Percentiles rank a stretch among this genome's conserved stretches.
Conservation (phyloP, 345 rosid genomes). For the Ricinus communis region DNA sequence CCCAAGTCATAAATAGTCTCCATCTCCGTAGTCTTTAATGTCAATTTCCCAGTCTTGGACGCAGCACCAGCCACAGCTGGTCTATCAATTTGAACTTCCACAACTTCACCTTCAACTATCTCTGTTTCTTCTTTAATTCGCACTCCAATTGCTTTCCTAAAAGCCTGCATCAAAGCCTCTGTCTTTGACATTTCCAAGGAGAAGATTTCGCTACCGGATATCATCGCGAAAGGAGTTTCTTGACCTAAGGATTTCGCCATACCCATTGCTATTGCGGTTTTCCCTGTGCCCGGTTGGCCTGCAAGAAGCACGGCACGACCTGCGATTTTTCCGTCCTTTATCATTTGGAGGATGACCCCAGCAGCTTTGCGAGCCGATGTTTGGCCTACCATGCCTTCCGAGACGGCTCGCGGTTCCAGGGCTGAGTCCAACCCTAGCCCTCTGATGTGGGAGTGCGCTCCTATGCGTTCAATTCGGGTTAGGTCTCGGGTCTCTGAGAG, state of each 20-base stretch:
- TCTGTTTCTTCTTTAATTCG: conserved; percentile 92
- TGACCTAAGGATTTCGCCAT: conserved; percentile 94
- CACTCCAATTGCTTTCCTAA: conserved; percentile 83
- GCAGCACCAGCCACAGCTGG: conserved; percentile 80
- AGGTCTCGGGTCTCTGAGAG: conserved; percentile 76
- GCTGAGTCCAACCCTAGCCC: conserved; percentile 89
- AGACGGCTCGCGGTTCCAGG: conserved; percentile 80
- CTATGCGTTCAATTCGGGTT: conserved; percentile 89
- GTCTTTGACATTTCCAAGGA: conserved; percentile 95
- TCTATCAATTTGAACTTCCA: conserved; percentile 82
- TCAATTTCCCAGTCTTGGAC: conserved; percentile 83
- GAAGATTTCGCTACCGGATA: conserved; percentile 85
- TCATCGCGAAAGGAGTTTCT: conserved; percentile 94
- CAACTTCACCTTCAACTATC: conserved; percentile 90
- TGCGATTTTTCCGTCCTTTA: conserved; percentile 80
- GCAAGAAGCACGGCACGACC: conserved; percentile 89
- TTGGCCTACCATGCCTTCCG: conserved; percentile 94
- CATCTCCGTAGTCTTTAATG: conserved; percentile 96
- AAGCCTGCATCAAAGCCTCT: conserved; percentile 83
- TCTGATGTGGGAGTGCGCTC: conserved; percentile 95
- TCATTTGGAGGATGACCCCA: conserved; percentile 92
- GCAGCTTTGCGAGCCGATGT: conserved; percentile 82
- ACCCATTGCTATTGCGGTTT: conserved; percentile 97
- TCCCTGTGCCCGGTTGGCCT: conserved; percentile 97
- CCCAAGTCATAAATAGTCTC: conserved; percentile 90